phyloP scores from a whole-genome alignment of 202 grass and related monocot species.

The Brachypodium distachyon region DNA sequence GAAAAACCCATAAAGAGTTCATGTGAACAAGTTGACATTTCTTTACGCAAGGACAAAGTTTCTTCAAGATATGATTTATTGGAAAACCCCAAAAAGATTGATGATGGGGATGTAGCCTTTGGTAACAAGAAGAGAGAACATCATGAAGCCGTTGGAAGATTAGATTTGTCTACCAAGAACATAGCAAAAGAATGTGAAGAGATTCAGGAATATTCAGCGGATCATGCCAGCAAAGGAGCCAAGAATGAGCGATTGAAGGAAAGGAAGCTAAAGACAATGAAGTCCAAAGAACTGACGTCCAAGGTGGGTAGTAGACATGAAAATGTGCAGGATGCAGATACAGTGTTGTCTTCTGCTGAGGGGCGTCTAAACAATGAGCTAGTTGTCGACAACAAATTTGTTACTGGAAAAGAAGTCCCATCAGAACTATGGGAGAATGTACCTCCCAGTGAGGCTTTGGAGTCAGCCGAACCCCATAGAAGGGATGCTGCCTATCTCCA shows the following conservation, averaged over 20 bases:
- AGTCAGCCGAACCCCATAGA: constrained; percentile 8
- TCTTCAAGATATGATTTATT: constrained; percentile 27
- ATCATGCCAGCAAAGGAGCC: not conserved
- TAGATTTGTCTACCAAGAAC: constrained; percentile 7
- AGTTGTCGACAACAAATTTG: constrained; percentile 12
- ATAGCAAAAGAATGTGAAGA: constrained; percentile 1
- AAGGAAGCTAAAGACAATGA: not conserved
- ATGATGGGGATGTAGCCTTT: constrained; percentile 10
- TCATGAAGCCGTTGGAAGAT: not conserved
- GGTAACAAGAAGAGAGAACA: constrained; percentile 24
- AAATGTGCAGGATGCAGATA: not conserved
- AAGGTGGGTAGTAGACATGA: not conserved
- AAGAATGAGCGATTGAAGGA: constrained; percentile 9
- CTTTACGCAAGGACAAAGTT: constrained; percentile 12
- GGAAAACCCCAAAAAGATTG: constrained; percentile 9
- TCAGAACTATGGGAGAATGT: constrained; percentile 3
- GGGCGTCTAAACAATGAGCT: constrained; percentile 1
- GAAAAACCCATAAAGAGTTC: constrained; percentile 6
- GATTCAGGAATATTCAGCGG: not conserved
- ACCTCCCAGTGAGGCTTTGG: not conserved
- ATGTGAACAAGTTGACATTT: not conserved
- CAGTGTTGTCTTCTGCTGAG: constrained; percentile 1
- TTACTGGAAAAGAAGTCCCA: constrained; percentile 13
- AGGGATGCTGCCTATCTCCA: constrained; percentile 34
- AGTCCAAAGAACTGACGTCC: not conserved